Evolutionary conservation across 2,329 filamentous ascomycete genomes (phyloP), one percentile per base, ranked within the genome.

Genomic region (Penicillium hordei): DNA sequence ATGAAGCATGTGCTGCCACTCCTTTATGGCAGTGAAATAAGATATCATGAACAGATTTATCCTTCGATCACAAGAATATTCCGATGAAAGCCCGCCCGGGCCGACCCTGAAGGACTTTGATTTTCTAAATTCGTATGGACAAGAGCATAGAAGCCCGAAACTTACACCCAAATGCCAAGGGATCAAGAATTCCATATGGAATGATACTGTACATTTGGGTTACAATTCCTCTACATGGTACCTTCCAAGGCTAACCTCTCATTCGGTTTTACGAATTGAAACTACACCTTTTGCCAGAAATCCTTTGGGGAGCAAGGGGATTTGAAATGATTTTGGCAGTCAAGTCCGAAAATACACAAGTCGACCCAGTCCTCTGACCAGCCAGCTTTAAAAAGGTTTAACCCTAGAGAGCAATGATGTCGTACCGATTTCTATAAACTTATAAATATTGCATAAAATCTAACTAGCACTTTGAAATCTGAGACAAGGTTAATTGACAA

Each of bases 401-500:
- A 10, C 2, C 13, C 5, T 12, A 8, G 38, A 19, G 31, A 51
- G 17, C 3, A 23, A 6, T 23, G 19, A 5, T n/a, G 8, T 23
- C 10, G 17, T 10, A 5, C 5, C 2, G 15, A 34, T 15, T 13
- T 31, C 43, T 17, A 33, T 15, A 31, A 15, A 23, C 7, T 7
- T 15, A 45, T 33, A 33, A 33, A 31, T 21, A 17, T 33, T 17
- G 4, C 19, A 46, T 46, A 25, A 48, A 48, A n/a, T 5, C 29
- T n/a, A 34, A 46, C n/a, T 5, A 31, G 19, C 13, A 34, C 13
- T 4, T 48, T 1, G 19, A 21, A 21, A 10, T 12, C 6, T 17
- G 19, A 25, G 15, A 7, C 4, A 23, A 3, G 10, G 13, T 44
- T 43, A 44, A 21, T 44, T 49, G 39, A 68, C 59, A 33, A 67